Conservation (phyloP, 768 basidiomycete species). For the Galerina marginata region DNA sequence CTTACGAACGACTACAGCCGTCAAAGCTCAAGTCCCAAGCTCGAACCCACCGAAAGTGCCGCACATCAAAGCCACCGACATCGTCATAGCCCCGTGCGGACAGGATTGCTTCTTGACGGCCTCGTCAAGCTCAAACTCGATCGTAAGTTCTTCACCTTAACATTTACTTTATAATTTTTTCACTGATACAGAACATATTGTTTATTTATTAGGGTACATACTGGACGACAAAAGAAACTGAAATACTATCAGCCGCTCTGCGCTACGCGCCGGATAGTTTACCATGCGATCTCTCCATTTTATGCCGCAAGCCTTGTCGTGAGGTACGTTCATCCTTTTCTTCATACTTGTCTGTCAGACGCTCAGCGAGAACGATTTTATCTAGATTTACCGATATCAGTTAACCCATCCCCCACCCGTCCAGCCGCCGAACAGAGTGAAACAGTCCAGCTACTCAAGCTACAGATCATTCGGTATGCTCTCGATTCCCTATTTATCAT, state of each 20-base stretch:
- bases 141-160: conserved; percentile 16
- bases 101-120: conserved; percentile 37
- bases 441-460: no score
- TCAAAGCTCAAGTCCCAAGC: conserved; percentile 34
- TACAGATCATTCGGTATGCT: no score
- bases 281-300: conserved; percentile 59
- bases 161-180: neutral
- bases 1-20: conserved; percentile 31
- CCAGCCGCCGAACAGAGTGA: neutral
- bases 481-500: no score
- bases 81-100: conserved; percentile 32
- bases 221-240: conserved; percentile 47
- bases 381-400: neutral
- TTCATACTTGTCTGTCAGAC: neutral
- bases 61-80: conserved; percentile 22
- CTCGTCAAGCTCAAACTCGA: conserved; percentile 1
- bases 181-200: neutral
- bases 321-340: conserved; percentile 47
- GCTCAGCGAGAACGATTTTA: neutral
- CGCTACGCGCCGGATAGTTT: conserved; percentile 48
- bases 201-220: conserved; percentile 24
- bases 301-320: conserved; percentile 63
- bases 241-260: conserved; percentile 44
- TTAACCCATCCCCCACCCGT: neutral
- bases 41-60: conserved; percentile 26